Conservation (phyloP, 345 rosid genomes). For the Acer negundo region DNA sequence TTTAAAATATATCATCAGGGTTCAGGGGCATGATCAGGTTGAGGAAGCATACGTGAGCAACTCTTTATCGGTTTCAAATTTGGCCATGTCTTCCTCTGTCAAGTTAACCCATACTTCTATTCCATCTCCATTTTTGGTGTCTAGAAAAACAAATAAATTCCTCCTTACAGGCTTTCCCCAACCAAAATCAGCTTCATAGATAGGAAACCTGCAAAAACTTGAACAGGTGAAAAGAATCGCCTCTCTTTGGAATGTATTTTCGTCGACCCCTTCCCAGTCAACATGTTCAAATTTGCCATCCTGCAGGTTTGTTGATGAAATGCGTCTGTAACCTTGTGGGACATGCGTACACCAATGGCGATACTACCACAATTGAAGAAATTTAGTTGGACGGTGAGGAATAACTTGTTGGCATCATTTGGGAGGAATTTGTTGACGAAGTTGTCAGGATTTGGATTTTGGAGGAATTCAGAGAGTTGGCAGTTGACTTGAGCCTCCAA, state of each 20-base stretch:
- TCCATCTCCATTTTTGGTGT: neutral
- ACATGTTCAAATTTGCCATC: neutral
- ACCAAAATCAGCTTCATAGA: constrained; percentile 44
- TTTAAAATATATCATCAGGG: too few species aligned
- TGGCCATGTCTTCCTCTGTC: constrained; percentile 20
- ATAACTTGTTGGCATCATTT: too few species aligned
- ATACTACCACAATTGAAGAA: too few species aligned
- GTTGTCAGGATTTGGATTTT: too few species aligned
- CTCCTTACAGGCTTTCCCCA: constrained; percentile 39
- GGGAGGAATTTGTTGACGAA: too few species aligned
- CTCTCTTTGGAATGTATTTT: constrained; percentile 17
- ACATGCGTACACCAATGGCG: too few species aligned
- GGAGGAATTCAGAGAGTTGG: too few species aligned
- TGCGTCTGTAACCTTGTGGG: too few species aligned
- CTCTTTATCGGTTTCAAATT: constrained; percentile 32
- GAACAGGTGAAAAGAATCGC: constrained; percentile 27
- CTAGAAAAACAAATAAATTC: constrained; percentile 16
- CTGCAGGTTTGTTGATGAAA: too few species aligned
- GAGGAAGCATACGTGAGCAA: constrained; percentile 4
- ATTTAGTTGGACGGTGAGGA: too few species aligned
- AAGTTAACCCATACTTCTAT: too few species aligned
- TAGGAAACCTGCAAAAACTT: constrained; percentile 37
- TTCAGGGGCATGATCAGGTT: neutral
- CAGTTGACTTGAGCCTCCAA: too few species aligned
- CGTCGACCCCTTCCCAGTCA: neutral